Base-by-base conservation (phyloP, 495 filamentous ascomycete genomes). In the Lentithecium fluviatile region DNA sequence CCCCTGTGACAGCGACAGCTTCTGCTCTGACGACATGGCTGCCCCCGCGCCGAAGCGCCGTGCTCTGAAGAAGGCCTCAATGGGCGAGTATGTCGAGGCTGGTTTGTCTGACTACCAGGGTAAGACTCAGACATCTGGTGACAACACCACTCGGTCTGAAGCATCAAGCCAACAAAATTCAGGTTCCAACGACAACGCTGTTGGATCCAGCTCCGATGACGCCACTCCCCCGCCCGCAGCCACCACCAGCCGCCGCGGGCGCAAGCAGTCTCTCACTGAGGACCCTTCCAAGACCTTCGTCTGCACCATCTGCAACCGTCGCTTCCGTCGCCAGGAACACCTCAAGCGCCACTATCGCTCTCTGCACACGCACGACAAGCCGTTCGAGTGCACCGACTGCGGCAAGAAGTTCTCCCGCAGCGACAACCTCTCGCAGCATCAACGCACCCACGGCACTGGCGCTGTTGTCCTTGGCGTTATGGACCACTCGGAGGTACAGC, bases 351-450 rank as follows among this genome's bases (percentile, higher is more conserved):
- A 99, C 79, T 96, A 96, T 80, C 85, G 95, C 45, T 97, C 95
- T 38, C 89, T 99, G 43, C 95, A 97, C 79, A 99, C 95, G 1
- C 85, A 95, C 66, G 94, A 97, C 60, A 99, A 99, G 84, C 95
- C 95, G 6, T 97, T 97, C 72, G 90, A 96, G 74, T 99, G 95
- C 77, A 77, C 83, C 59, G 92, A 97, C 76, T 99, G 95, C 67
- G 93, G 94, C 59, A 99, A 99, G 85, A 96, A 96, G 79, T 99
- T 97, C 79, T 97, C 94, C 0, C 88, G 95, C 57, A 93, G 88
- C 67, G 95, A 99, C 76, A 99, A 99, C 77, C 83, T 99, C 21
- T 87, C 90, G 29, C 95, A 99, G 75, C 95, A 99, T 70, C 85
- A 94, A 47, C 85, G 95, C 49, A 99, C 94, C 13, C 95, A 99